Base-by-base conservation (phyloP, 345 rosid species). In the Excoecaria agallocha region DNA sequence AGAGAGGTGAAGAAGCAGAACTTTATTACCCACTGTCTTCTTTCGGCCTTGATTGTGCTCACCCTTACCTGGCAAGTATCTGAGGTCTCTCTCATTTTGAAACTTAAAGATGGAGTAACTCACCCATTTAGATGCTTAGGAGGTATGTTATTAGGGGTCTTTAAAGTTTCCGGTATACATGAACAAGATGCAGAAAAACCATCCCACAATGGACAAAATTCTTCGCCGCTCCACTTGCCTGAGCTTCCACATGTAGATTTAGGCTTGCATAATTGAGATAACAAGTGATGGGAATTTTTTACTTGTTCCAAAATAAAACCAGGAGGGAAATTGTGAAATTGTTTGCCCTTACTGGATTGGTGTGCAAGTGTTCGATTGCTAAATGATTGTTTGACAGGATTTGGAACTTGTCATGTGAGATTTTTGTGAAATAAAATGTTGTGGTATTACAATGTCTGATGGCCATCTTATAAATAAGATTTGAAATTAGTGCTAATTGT, bases 11-110 rank as follows among this genome's bases (percentile, higher is more conserved):
- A 81, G 88, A 84, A 71, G 84, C 98, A 94, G 87, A 94, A 92
- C 76, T 63, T 68, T 8, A 60, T 86, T 10, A 92, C 97, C 0
- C 97, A 94, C 71, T 77, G 90, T 73, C 89, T 94, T 7, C 84
- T 94, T 49, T 89, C 97, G 5, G 82, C 70, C 70, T 63, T 88
- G 90, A 89, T 92, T 72, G 81, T 87, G 41, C 82, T 94, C 38
- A 89, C 97, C 5, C 38, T 87, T 19, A 68, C 85, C 12, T 94
- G 98, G 97, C 97, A 92, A 78, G 66, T 89, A 41, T 92, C 98
- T 3, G 91, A 94, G 77, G 85, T 87, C 74, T 84, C 93, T 0
- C 80, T 94, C 63, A 67, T 92, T 72, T 71, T 87, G 84, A 83
- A 79, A 74, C 71, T 91, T 58, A 89, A 85, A 72, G 75, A 94